Base-by-base conservation (phyloP, 306 rosid genomes). In the Dryas drummondii region DNA sequence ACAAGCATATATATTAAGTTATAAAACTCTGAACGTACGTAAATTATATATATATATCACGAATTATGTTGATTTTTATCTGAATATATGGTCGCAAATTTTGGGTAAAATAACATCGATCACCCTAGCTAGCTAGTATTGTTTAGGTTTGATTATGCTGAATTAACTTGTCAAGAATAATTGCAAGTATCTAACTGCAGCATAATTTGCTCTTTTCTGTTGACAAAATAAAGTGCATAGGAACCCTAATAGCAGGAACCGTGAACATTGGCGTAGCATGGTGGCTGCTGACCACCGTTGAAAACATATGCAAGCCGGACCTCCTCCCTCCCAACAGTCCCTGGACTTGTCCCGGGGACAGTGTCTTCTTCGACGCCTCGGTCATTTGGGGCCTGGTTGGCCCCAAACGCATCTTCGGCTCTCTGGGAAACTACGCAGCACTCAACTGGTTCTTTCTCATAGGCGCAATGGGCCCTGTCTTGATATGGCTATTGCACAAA, bases 331-430 rank as follows among this genome's bases (percentile, higher is more conserved):
- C 78, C 14, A 79, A 61, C 15, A 83, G 86, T 56, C 83, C 81
- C 3, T 83, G 86, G 86, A 83, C 86, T 4, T 83, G 83, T 54
- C 81, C 83, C 0, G 14, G 51, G 13, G 83, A 83, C 13, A 51
- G 65, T 0, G 86, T 83, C 41, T 83, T 83, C 75, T 83, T 79
- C 56, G 74, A 66, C 27, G 81, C 83, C 1, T 83, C 86, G 0
- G 81, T 83, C 2, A 75, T 83, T 19, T 83, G 83, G 86, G 86
- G 83, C 7, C 57, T 83, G 16, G 77, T 83, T 3, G 86, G 86
- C 14, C 81, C 86, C 0, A 75, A 4, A 56, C 58, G 83, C n/a
- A 79, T 83, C 65, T 79, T 83, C 12, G 83, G 83, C 26, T 32
- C 81, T 0, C 75, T 56, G 6, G 86, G 83, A 44, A 60, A 9